Evolutionary conservation across 2,329 filamentous ascomycete genomes (phyloP).

Genomic region (Trichoderma polysporum): DNA sequence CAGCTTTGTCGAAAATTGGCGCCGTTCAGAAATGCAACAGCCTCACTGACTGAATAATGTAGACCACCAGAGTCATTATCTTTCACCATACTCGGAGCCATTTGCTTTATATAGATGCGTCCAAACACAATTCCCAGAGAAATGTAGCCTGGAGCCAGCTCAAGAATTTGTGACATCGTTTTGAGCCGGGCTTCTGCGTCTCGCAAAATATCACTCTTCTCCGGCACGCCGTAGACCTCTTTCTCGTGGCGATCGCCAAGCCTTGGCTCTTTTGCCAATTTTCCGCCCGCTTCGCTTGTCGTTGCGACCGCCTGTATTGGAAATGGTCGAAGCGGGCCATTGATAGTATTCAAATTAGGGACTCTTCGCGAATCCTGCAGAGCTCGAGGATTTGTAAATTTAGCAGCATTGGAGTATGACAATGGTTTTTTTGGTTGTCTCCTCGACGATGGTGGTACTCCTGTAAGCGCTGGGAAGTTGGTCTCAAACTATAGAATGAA

Average conservation of each 20-base stretch:
- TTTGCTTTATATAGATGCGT: conserved; percentile 31
- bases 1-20: conserved; percentile 7
- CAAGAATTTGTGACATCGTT: conserved; percentile 25
- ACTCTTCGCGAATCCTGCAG: not conserved
- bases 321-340: not conserved
- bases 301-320: not conserved
- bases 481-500: not conserved
- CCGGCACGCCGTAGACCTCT: not conserved
- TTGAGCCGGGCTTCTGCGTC: conserved; percentile 20
- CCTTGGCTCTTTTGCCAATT: not conserved
- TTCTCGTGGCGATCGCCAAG: not conserved
- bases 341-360: not conserved
- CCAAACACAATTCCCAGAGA: conserved; percentile 31
- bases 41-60: conserved; percentile 20
- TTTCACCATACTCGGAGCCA: conserved; percentile 23
- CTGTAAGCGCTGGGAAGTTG: not conserved
- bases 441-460: not conserved
- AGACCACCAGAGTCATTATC: conserved; percentile 25
- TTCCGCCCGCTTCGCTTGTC: not conserved
- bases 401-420: not conserved
- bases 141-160: conserved; percentile 28
- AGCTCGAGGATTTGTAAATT: not conserved
- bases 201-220: conserved; percentile 21
- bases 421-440: not conserved
- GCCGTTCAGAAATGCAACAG: conserved; percentile 20